Percentiles rank a stretch among this genome's conserved stretches.
Evolutionary conservation across 139 green algal genomes (phyloP).

Genomic region (Chlamydomonas applanata): DNA sequence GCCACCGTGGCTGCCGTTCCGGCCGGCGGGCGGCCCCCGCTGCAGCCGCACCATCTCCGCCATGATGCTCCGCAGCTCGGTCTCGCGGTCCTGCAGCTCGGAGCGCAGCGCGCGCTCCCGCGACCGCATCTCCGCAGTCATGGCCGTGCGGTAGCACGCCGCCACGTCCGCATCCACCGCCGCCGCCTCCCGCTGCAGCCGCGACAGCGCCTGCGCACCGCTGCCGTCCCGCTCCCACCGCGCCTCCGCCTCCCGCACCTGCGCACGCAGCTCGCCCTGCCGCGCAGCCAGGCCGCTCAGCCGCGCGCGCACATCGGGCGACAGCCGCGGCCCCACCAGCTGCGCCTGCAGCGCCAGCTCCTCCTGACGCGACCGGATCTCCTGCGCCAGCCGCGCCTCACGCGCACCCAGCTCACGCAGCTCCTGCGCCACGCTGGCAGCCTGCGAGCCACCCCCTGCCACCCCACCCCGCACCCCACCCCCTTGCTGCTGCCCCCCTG

Average conservation of each 20-base stretch:
- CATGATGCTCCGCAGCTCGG: slow-evolving; percentile 19
- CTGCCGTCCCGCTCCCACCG: slow-evolving; percentile 2
- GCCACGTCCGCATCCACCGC: background rate
- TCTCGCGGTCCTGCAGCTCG: slow-evolving; percentile 26
- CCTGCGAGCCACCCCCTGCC: background rate
- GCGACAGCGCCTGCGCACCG: slow-evolving; percentile 6
- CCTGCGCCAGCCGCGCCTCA: background rate
- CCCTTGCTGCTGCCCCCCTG: background rate
- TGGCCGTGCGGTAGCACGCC: slow-evolving; percentile 22
- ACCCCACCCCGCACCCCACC: background rate
- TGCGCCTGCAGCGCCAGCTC: slow-evolving; percentile 19
- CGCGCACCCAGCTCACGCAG: background rate
- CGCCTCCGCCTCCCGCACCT: slow-evolving; percentile 12
- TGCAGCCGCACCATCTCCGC: slow-evolving; percentile 16
- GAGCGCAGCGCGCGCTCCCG: slow-evolving; percentile 20
- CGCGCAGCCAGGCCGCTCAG: slow-evolving; percentile 7
- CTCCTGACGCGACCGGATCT: slow-evolving; percentile 8
- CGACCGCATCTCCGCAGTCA: slow-evolving; percentile 2
- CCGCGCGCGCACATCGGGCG: background rate
- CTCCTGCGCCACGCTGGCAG: background rate
- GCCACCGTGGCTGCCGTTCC: background rate
- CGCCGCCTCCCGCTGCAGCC: slow-evolving; percentile 1
- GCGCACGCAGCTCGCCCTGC: background rate
- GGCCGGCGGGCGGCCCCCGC: background rate
- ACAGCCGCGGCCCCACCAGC: slow-evolving; percentile 9